Evolutionary conservation across 31 red algal genomes (phyloP).

Genomic region (Endocladia muricata): DNA sequence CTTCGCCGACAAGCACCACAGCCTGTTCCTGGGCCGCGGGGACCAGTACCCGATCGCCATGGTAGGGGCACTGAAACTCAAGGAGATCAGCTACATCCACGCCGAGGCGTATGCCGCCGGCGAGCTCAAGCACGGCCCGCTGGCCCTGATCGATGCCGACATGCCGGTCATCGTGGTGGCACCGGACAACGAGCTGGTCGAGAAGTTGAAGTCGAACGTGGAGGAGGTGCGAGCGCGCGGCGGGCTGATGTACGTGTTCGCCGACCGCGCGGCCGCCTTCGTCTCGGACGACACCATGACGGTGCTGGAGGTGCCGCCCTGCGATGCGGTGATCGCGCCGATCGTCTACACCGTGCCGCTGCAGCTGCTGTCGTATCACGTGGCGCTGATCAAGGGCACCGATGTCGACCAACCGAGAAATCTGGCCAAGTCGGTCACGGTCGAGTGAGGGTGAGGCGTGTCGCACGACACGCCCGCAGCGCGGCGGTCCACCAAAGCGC

Average conservation of each 20-base stretch:
- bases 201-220: background rate
- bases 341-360: background rate
- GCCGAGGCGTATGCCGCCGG: conserved; percentile 29
- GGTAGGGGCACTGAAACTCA: conserved; percentile 33
- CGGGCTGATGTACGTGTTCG: background rate
- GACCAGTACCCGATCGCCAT: conserved; percentile 13
- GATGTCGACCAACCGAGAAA: conserved; percentile 30
- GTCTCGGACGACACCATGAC: background rate
- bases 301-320: background rate
- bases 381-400: background rate
- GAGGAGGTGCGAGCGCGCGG: background rate
- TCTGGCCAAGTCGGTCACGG: conserved; percentile 32
- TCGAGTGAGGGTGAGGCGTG: too few relatives aligned
- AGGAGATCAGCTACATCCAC: conserved; percentile 38
- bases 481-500: too few relatives aligned
- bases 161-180: conserved; percentile 13
- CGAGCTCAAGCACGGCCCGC: conserved; percentile 30
- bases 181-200: background rate
- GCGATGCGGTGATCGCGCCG: background rate
- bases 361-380: conserved; percentile 1
- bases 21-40: background rate
- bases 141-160: conserved; percentile 19
- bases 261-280: background rate
- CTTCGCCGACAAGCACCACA: too few relatives aligned
- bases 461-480: too few relatives aligned